These are phyloP conservation scores for Achaetomium macrosporum DNA, from an alignment of 2,329 filamentous ascomycete genomes.

Conservation along the genomic window DNA sequence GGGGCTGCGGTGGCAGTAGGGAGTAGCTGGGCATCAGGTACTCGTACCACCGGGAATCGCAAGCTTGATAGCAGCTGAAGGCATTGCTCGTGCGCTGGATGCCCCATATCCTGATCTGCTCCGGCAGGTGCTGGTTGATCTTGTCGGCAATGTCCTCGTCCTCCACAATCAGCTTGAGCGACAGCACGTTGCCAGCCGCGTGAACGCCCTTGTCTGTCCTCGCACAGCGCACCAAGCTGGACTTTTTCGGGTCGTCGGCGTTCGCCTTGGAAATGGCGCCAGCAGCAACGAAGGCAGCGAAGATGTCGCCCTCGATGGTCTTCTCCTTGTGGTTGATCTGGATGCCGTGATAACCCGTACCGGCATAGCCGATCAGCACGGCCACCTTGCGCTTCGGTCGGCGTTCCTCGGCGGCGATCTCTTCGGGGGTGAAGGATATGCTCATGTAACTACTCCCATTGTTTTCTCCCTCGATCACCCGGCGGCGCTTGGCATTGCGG, in stretches of 20 bases:
- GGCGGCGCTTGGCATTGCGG: constrained; percentile 50
- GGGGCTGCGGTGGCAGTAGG: constrained; percentile 85
- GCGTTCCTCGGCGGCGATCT: constrained; percentile 81
- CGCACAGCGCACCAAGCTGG: constrained; percentile 86
- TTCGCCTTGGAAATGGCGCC: constrained; percentile 96
- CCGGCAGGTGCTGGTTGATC: constrained; percentile 79
- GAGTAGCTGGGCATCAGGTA: constrained; percentile 93
- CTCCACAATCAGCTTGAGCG: constrained; percentile 81
- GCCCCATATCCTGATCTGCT: constrained; percentile 93
- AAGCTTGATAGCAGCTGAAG: constrained; percentile 92
- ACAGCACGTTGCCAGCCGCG: constrained; percentile 24
- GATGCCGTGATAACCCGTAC: constrained; percentile 95
- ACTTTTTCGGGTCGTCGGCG: constrained; percentile 94
- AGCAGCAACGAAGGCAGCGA: constrained; percentile 82
- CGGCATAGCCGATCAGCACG: constrained; percentile 90
- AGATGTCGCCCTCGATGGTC: constrained; percentile 94
- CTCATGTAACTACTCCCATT: constrained; percentile 45
- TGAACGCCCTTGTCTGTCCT: constrained; percentile 80
- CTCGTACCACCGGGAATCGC: constrained; percentile 95
- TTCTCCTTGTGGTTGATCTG: constrained; percentile 79
- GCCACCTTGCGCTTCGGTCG: constrained; percentile 94
- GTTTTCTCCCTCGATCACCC: constrained; percentile 39
- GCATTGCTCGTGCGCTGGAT: constrained; percentile 82
- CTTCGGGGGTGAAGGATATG: constrained; percentile 62
- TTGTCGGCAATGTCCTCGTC: constrained; percentile 80